Evolutionary conservation across 805 yeast species (phyloP).

Genomic region (Candida nonsorbophila): DNA sequence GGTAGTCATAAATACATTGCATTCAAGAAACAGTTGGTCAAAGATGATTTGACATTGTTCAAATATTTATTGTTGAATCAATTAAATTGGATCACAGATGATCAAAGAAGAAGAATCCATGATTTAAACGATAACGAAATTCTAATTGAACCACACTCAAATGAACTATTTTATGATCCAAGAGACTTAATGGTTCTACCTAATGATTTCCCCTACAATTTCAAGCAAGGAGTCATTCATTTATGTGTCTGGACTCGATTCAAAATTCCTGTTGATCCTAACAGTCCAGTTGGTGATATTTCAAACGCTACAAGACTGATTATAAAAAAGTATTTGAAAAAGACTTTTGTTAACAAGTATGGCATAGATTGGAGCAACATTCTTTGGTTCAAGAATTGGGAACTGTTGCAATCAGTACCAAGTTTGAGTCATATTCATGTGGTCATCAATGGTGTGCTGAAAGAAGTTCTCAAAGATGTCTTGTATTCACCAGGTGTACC

Average conservation of each 20-base stretch:
- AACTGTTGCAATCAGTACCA: conserved; percentile 61
- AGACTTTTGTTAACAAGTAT: conserved; percentile 44
- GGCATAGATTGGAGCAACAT: conserved; percentile 34
- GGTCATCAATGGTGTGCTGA: conserved; percentile 38
- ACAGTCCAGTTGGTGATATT: conserved; percentile 48
- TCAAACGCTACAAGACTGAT: conserved; percentile 32
- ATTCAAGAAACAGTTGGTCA: conserved; percentile 38
- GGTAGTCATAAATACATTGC: conserved; percentile 39
- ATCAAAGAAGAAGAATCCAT: conserved; percentile 18
- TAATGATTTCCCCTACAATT: conserved; percentile 67
- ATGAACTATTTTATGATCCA: conserved; percentile 35
- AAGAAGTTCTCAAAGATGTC: conserved; percentile 14
- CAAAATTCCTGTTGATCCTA: conserved; percentile 46
- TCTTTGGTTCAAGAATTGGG: conserved; percentile 72
- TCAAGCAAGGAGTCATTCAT: conserved; percentile 48
- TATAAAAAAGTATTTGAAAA: conserved; percentile 41
- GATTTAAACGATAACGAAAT: conserved; percentile 13
- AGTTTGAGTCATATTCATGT: conserved; percentile 70
- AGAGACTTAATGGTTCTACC: conserved; percentile 41
- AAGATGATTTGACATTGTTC: conserved; percentile 35
- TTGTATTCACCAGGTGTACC: conserved; percentile 11
- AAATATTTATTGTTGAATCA: conserved; percentile 44
- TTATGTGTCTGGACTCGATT: conserved; percentile 65
- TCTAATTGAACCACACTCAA: conserved; percentile 16
- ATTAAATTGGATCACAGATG: conserved; percentile 57